Evolutionary conservation across 345 rosid species (phyloP).

Genomic region (Litchi chinensis): DNA sequence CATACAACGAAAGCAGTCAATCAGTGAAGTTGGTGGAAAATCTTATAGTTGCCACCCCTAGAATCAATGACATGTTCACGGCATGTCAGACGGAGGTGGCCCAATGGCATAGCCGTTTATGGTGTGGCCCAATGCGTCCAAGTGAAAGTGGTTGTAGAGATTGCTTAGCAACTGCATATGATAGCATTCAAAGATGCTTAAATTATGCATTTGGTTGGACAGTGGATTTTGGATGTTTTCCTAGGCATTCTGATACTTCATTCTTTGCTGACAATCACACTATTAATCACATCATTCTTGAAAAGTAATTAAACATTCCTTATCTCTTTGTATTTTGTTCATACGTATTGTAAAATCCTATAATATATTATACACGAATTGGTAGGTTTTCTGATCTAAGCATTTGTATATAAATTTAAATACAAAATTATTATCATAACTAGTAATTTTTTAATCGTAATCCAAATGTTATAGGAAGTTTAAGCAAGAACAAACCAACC

Average conservation of each 20-base stretch:
- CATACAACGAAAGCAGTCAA: too few species aligned
- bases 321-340: too few species aligned
- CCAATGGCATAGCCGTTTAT: constrained; percentile 18
- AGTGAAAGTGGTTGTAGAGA: constrained; percentile 24
- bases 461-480: constrained; percentile 20
- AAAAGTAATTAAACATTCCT: constrained; percentile 16
- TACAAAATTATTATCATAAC: too few species aligned
- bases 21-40: constrained; percentile 20
- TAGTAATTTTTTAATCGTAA: too few species aligned
- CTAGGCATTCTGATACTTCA: constrained; percentile 36
- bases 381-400: too few species aligned
- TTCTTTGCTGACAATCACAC: constrained; percentile 47
- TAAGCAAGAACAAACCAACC: constrained; percentile 27
- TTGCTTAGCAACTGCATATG: constrained; percentile 34
- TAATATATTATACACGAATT: too few species aligned
- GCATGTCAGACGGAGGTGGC: constrained; percentile 25
- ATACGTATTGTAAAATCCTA: neutral
- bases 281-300: constrained; percentile 30
- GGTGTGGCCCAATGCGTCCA: constrained; percentile 44
- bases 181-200: constrained; percentile 34
- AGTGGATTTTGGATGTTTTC: constrained; percentile 46
- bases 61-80: constrained; percentile 33
- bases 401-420: too few species aligned
- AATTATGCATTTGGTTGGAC: constrained; percentile 32
- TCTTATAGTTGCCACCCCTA: constrained; percentile 30